Evolutionary conservation across 441 rosid species (phyloP).

Genomic region (Populus hybrid): DNA sequence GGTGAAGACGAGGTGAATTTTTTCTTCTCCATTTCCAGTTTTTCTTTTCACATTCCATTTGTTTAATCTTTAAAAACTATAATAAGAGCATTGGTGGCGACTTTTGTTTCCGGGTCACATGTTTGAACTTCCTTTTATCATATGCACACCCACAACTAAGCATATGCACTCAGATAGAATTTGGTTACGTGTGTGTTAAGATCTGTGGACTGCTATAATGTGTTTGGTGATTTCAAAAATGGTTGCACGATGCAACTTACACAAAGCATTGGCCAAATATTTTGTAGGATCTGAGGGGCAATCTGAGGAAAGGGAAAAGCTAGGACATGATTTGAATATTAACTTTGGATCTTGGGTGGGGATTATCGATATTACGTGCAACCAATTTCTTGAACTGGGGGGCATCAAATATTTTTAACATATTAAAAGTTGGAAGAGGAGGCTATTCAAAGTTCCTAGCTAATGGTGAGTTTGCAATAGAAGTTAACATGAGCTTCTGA

Average conservation of each 20-base stretch:
- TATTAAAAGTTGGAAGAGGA: background rate
- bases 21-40: background rate
- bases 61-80: background rate
- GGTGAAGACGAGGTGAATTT: constrained; percentile 81
- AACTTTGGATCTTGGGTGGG: background rate
- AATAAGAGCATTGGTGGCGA: background rate
- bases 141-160: background rate
- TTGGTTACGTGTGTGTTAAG: background rate
- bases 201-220: too few species aligned
- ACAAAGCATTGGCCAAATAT: background rate
- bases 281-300: background rate
- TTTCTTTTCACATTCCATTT: background rate
- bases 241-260: too few species aligned
- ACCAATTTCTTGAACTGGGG: background rate
- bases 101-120: background rate
- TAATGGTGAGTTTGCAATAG: background rate
- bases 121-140: constrained; percentile 1
- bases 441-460: background rate
- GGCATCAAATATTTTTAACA: background rate
- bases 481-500: background rate
- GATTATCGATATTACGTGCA: background rate
- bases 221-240: too few species aligned
- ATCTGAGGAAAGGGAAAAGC: background rate
- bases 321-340: background rate
- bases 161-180: background rate